phyloP scores from a whole-genome alignment of 2,329 filamentous ascomycete species.

The Colletotrichum sp. region DNA sequence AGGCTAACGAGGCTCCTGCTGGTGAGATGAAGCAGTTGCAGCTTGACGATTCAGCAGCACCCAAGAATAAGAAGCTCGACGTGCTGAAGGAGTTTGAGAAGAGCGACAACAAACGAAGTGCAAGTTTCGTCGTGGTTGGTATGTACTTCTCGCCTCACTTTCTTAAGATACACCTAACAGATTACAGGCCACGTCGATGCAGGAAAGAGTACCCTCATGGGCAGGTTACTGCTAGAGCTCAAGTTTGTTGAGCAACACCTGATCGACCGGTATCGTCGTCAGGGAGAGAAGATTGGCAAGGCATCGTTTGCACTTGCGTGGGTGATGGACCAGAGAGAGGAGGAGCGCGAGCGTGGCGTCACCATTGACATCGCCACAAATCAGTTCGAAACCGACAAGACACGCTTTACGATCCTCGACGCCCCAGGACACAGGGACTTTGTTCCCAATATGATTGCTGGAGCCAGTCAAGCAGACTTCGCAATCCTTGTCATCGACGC shows the following conservation, averaged over 20 bases:
- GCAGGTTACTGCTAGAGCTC: slow-evolving; percentile 86
- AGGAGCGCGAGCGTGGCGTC: slow-evolving; percentile 88
- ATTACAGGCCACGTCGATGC: slow-evolving; percentile 88
- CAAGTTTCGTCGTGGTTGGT: slow-evolving; percentile 95
- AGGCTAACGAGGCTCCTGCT: slow-evolving; percentile 24
- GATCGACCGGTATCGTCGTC: slow-evolving; percentile 84
- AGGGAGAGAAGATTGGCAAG: slow-evolving; percentile 92
- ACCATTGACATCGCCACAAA: slow-evolving; percentile 98
- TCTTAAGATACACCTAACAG: slow-evolving; percentile 5
- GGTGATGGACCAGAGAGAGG: slow-evolving; percentile 91
- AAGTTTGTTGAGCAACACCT: slow-evolving; percentile 88
- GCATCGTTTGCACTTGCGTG: slow-evolving; percentile 95
- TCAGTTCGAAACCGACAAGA: slow-evolving; percentile 87
- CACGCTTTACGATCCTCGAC: slow-evolving; percentile 91
- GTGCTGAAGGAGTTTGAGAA: slow-evolving; percentile 83
- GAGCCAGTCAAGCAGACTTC: slow-evolving; percentile 94
- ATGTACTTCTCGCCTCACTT: slow-evolving; percentile 33
- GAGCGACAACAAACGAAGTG: slow-evolving; percentile 76
- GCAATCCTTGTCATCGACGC: slow-evolving; percentile 94
- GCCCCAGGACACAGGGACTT: slow-evolving; percentile 95
- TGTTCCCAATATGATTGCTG: slow-evolving; percentile 98
- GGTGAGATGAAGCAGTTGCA: slow-evolving; percentile 43
- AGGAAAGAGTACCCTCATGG: slow-evolving; percentile 98
- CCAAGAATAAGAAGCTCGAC: slow-evolving; percentile 80
- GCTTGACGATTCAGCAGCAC: slow-evolving; percentile 59